Conservation (phyloP, 2,329 filamentous ascomycete species). For the Scortechinia acanthostroma region DNA sequence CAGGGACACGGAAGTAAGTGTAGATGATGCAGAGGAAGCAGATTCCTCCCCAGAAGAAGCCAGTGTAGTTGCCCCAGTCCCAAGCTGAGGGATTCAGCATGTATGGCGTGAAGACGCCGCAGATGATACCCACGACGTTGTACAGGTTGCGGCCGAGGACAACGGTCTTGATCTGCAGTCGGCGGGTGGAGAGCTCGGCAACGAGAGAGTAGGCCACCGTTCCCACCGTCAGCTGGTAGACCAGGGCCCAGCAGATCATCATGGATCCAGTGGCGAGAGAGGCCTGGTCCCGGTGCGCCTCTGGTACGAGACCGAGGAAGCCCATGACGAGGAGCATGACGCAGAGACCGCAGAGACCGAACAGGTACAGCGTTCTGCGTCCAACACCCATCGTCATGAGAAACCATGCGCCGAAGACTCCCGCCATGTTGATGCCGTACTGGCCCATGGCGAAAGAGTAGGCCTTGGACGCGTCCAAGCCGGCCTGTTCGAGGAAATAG, state of each 20-base stretch:
- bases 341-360: slow-evolving; percentile 67
- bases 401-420: slow-evolving; percentile 75
- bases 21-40: slow-evolving; percentile 78
- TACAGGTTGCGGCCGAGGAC: slow-evolving; percentile 76
- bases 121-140: slow-evolving; percentile 77
- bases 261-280: slow-evolving; percentile 77
- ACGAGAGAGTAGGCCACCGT: slow-evolving; percentile 87
- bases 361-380: slow-evolving; percentile 69
- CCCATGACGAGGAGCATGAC: slow-evolving; percentile 76
- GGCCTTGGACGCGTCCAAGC: slow-evolving; percentile 38
- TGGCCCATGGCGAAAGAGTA: slow-evolving; percentile 58
- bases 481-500: slow-evolving; percentile 54
- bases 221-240: slow-evolving; percentile 81
- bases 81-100: slow-evolving; percentile 85
- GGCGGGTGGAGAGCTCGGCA: slow-evolving; percentile 72
- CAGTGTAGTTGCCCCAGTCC: slow-evolving; percentile 81
- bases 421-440: slow-evolving; percentile 70
- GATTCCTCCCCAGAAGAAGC: slow-evolving; percentile 81
- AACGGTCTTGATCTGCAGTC: slow-evolving; percentile 85
- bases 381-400: slow-evolving; percentile 72
- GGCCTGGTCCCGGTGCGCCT: slow-evolving; percentile 44
- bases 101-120: slow-evolving; percentile 76
- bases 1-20: slow-evolving; percentile 74
- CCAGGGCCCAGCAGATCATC: slow-evolving; percentile 76
- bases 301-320: slow-evolving; percentile 70